A percentile compares a stretch with the other conserved stretches of the same genome.
Evolutionary conservation across 192 early-diverging fungal genomes (phyloP).

Genomic region (Diversispora epigaea): DNA sequence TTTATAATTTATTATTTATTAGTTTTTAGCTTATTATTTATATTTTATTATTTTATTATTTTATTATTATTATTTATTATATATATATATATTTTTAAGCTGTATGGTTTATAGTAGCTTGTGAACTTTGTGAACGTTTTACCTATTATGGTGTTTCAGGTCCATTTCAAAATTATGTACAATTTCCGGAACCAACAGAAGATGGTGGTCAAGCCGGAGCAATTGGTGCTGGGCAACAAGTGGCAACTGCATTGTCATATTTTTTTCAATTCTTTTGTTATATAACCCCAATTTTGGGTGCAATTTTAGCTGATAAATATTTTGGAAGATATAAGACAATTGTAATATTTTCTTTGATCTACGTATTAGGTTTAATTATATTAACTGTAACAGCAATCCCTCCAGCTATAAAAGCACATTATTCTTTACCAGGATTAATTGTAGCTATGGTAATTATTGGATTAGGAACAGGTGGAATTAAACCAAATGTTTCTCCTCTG

Average conservation of each 20-base stretch:
- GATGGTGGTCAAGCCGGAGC: slow-evolving; percentile 48
- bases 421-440: slow-evolving; percentile 64
- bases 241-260: slow-evolving; percentile 56
- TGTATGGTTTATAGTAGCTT: slow-evolving; percentile 54
- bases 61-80: not conserved
- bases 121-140: slow-evolving; percentile 66
- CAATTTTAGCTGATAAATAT: slow-evolving; percentile 69
- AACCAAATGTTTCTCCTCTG: slow-evolving; percentile 74
- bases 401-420: slow-evolving; percentile 53
- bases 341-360: slow-evolving; percentile 60
- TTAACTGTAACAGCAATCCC: slow-evolving; percentile 64
- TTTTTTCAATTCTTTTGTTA: slow-evolving; percentile 67
- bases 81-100: slow-evolving; percentile 13
- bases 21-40: too few relatives aligned
- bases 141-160: slow-evolving; percentile 61
- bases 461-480: slow-evolving; percentile 77
- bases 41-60: not conserved
- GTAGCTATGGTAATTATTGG: slow-evolving; percentile 74
- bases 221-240: slow-evolving; percentile 51
- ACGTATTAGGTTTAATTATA: slow-evolving; percentile 63
- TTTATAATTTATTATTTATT: not conserved
- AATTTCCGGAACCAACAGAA: slow-evolving; percentile 43
- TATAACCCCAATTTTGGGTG: slow-evolving; percentile 58
- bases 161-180: slow-evolving; percentile 60
- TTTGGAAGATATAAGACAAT: slow-evolving; percentile 77